Conservation (phyloP, 1,284 basidiomycete genomes). For the Melampsora larici-populina region DNA sequence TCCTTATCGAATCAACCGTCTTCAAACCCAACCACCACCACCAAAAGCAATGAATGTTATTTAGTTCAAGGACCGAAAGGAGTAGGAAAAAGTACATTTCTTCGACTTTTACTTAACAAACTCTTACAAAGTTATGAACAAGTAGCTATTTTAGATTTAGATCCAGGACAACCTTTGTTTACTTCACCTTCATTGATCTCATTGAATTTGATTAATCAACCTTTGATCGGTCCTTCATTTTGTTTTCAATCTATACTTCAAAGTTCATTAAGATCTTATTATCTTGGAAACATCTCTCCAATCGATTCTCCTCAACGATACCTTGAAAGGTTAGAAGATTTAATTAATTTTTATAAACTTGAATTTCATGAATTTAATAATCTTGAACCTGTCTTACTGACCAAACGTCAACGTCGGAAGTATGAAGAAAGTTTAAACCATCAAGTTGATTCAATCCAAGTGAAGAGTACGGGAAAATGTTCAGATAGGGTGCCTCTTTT, state of each 20-base stretch:
- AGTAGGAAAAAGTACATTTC: conserved; percentile 31
- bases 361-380: neutral
- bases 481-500: conserved; percentile 26
- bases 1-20: neutral
- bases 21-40: neutral
- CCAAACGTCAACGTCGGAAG: conserved; percentile 6
- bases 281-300: conserved; percentile 32
- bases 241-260: conserved; percentile 14
- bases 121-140: conserved; percentile 15
- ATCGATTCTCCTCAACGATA: conserved; percentile 25
- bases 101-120: conserved; percentile 25
- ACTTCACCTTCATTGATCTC: conserved; percentile 38
- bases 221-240: conserved; percentile 33
- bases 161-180: conserved; percentile 40
- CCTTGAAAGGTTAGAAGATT: conserved; percentile 4
- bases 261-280: conserved; percentile 16
- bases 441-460: neutral
- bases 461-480: too few relatives aligned
- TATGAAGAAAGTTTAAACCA: neutral
- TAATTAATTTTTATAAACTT: conserved; percentile 16
- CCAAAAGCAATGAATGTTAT: neutral
- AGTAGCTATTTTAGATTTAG: conserved; percentile 35
- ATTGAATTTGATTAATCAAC: conserved; percentile 11
- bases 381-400: neutral
- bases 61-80: conserved; percentile 36